These are phyloP conservation scores for Pseudogymnoascus sp. DNA, from an alignment of 2,329 filamentous ascomycete genomes.

Conservation along the genomic window DNA sequence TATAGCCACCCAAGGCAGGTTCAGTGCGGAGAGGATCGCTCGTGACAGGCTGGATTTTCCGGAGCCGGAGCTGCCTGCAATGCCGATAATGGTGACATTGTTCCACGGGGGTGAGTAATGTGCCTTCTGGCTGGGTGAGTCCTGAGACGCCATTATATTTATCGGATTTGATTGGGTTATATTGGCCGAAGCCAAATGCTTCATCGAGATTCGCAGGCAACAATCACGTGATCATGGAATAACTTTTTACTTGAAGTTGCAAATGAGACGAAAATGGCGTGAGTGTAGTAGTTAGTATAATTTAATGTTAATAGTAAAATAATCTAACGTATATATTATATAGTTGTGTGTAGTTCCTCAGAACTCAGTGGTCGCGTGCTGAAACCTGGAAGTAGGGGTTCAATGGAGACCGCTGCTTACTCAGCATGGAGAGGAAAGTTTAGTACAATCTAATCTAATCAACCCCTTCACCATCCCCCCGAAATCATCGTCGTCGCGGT, in stretches of 20 bases:
- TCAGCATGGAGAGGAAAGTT: background rate
- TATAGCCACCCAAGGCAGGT: slow-evolving; percentile 96
- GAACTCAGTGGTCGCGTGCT: background rate
- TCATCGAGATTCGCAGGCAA: background rate
- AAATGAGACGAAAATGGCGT: background rate
- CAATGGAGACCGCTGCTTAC: background rate
- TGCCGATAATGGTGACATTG: slow-evolving; percentile 90
- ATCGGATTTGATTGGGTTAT: slow-evolving; percentile 1
- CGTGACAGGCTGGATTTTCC: slow-evolving; percentile 89
- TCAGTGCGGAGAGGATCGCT: slow-evolving; percentile 82
- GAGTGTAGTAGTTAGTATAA: background rate
- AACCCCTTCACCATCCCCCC: slow-evolving; percentile 1
- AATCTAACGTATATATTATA: background rate
- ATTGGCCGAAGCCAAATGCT: background rate
- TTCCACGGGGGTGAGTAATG: slow-evolving; percentile 95
- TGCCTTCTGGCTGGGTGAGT: slow-evolving; percentile 39
- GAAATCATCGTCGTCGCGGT: slow-evolving; percentile 5
- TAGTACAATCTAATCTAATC: slow-evolving; percentile 5
- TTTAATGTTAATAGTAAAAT: background rate
- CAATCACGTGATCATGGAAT: background rate
- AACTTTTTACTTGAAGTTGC: background rate
- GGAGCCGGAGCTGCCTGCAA: slow-evolving; percentile 91
- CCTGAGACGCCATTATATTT: slow-evolving; percentile 24
- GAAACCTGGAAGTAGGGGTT: background rate
- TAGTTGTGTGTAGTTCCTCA: background rate